Percentiles rank a stretch among this genome's conserved stretches.
Conservation (phyloP, 306 rosid genomes). For the Rubus idaeus region DNA sequence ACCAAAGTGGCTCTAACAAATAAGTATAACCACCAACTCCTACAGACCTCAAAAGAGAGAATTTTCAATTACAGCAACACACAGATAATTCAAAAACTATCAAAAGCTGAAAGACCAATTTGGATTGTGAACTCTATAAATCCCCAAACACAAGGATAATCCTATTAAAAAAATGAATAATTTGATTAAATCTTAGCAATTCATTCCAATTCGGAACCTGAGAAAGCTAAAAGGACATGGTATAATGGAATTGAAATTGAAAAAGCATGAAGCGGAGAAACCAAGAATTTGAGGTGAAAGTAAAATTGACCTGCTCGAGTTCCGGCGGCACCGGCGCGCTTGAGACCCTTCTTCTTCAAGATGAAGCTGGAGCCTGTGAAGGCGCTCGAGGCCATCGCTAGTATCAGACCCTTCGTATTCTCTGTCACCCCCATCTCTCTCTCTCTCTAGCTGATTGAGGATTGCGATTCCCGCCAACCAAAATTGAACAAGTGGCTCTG, state of each 20-base stretch:
- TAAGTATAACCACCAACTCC: conserved; percentile 92
- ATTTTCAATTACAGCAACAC: neutral
- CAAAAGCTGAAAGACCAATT: too few species aligned
- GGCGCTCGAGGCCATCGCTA: conserved; percentile 78
- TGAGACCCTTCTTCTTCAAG: conserved; percentile 94
- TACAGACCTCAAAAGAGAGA: conserved; percentile 32
- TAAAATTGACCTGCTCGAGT: conserved; percentile 66
- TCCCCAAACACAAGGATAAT: neutral
- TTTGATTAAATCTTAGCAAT: neutral
- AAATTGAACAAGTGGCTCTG: neutral
- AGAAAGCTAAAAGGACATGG: too few species aligned
- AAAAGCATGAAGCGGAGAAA: neutral
- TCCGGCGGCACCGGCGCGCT: conserved; percentile 73
- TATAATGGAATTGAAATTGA: neutral
- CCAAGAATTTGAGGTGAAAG: too few species aligned
- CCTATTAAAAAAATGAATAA: neutral
- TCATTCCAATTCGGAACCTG: neutral
- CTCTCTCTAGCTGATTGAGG: neutral
- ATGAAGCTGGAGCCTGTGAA: conserved; percentile 90
- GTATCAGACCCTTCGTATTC: conserved; percentile 63
- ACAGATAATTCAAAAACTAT: too few species aligned
- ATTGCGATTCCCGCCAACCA: conserved; percentile 17
- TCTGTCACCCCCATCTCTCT: conserved; percentile 59
- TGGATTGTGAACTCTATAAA: neutral
- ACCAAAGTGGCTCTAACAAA: conserved; percentile 92